Percentiles rank a stretch among this genome's conserved stretches.
Conservation (phyloP, 805 yeast species). For the Millerozyma acaciae region DNA sequence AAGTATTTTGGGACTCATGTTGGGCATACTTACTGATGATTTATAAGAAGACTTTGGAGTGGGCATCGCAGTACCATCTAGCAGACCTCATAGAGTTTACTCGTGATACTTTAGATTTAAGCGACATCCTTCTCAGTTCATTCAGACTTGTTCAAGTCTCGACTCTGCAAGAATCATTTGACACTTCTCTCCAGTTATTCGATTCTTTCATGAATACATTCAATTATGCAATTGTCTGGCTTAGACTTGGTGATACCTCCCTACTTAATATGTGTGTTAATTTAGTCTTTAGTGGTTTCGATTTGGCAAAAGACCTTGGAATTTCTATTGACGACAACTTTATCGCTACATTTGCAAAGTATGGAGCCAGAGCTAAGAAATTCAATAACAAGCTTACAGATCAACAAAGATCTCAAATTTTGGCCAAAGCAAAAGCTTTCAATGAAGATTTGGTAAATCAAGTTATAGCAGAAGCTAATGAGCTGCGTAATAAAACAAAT, state of each 20-base stretch:
- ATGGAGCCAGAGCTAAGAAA: constrained; percentile 62
- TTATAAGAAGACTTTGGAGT: constrained; percentile 59
- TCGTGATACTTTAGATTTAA: constrained; percentile 77
- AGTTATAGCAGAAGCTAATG: constrained; percentile 25
- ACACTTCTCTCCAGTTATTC: constrained; percentile 34
- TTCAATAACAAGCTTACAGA: constrained; percentile 67
- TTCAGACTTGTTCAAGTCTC: constrained; percentile 41
- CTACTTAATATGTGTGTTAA: constrained; percentile 69
- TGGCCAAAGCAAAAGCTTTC: constrained; percentile 56
- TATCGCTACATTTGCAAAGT: constrained; percentile 54
- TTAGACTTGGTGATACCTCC: constrained; percentile 76
- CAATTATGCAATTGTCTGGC: constrained; percentile 69
- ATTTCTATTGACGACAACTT: constrained; percentile 51
- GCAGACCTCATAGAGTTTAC: constrained; percentile 72
- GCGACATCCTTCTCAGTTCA: constrained; percentile 64
- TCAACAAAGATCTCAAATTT: constrained; percentile 60
- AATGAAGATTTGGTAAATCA: constrained; percentile 52
- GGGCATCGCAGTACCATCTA: constrained; percentile 67
- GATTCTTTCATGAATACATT: constrained; percentile 58
- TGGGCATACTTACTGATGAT: constrained; percentile 75
- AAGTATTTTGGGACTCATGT: constrained; percentile 58
- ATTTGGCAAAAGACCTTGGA: constrained; percentile 54
- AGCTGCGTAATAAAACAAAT: constrained; percentile 8
- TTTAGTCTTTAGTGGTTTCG: constrained; percentile 62
- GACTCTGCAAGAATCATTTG: constrained; percentile 21